Evolutionary conservation across 1,284 basidiomycete species (phyloP), one percentile per base, ranked within the genome.

Genomic region (Trichosporon sp.): DNA sequence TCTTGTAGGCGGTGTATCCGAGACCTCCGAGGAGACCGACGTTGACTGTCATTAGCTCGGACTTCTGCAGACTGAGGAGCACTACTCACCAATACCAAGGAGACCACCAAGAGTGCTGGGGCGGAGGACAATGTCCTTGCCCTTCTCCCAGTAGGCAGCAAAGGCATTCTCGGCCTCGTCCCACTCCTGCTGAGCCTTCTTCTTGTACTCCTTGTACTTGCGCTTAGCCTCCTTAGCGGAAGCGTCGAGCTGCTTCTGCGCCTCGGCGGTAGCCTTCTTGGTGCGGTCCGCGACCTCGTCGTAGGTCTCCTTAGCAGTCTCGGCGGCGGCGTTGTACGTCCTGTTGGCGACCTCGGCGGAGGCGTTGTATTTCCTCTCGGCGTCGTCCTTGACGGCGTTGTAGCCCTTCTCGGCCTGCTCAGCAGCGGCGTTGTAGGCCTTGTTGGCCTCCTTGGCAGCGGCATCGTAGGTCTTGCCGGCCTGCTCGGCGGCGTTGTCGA

Each of bases 101-200:
- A 90, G 80, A 54, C 90, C 89, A 52, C 89, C 88, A 7, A 88
- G 87, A 60, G 89, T 86, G 33, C 85, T 85, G 19, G 89, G 89
- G 31, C 85, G 84, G 62, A 90, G 80, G 31, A 91, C 69, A 64
- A 85, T 84, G 44, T 86, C 82, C 73, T 87, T 88, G 25, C 85
- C 80, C 62, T 84, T 75, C 16, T 84, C 81, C 84, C 85, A 88
- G 29, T 87, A 74, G 54, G 85, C 82, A 25, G 78, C 74, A 13
- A 84, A 81, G 70, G 86, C 85, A 44, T 82, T 81, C 73, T 87
- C 84, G 6, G 83, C 85, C 65, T 86, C 83, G 61, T 85, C 77
- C 23, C 76, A 58, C 68, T 80, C 80, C 56, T 68, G 72, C 78
- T 79, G 59, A 63, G 66, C 77, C 23, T 84, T 81, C 23, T 81